These are phyloP conservation scores for Tulasnella calospora DNA, from an alignment of 768 basidiomycete genomes.

Conservation along the genomic window DNA sequence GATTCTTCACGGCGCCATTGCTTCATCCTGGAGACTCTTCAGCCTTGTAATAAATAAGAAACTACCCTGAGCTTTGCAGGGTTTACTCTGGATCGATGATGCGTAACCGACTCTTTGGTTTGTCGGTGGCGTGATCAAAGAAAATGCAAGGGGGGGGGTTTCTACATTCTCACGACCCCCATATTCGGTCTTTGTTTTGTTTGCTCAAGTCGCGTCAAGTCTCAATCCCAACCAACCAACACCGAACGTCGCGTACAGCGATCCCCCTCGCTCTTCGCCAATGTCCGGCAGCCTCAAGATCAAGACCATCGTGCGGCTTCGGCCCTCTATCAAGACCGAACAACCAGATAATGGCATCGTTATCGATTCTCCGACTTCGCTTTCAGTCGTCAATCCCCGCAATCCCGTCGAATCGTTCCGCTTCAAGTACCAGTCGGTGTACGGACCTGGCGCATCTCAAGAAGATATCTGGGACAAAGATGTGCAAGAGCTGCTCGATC, in stretches of 20 bases:
- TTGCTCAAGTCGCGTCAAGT: not conserved
- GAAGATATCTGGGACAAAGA: constrained; percentile 72
- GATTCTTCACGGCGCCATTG: no score
- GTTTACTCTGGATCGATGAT: not conserved
- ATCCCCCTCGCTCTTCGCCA: not conserved
- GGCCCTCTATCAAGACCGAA: constrained; percentile 7
- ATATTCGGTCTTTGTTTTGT: not conserved
- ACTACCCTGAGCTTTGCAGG: no score
- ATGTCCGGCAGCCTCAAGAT: constrained; percentile 20
- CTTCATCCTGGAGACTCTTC: no score
- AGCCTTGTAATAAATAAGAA: no score
- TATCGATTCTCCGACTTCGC: constrained; percentile 34
- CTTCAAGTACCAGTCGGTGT: constrained; percentile 74
- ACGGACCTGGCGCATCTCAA: constrained; percentile 64
- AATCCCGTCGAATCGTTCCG: constrained; percentile 66
- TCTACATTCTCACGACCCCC: not conserved
- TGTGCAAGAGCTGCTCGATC: constrained; percentile 70
- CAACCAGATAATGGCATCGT: constrained; percentile 8
- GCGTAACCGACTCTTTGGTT: not conserved
- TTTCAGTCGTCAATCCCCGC: constrained; percentile 66
- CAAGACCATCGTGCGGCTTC: constrained; percentile 22
- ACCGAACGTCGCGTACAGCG: not conserved
- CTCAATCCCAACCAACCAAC: constrained; percentile 12
- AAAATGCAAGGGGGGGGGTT: not conserved
- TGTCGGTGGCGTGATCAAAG: not conserved